A percentile compares a stretch with the other conserved stretches of the same genome.
Evolutionary conservation across 2,329 filamentous ascomycete genomes (phyloP).

Genomic region (Cladorrhinum sp.): DNA sequence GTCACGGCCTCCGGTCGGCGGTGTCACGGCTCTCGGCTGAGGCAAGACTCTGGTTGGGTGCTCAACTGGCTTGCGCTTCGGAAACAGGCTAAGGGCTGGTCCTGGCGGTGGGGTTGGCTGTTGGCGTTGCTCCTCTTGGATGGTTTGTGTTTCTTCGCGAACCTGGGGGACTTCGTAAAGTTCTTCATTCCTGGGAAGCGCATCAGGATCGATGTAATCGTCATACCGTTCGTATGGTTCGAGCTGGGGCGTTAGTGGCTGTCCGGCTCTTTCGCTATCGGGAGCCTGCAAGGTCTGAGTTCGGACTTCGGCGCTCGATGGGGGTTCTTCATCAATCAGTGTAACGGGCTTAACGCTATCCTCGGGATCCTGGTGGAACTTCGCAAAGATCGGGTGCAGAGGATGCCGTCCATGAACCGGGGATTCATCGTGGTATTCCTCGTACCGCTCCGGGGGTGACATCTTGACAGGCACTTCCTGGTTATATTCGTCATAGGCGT

Average conservation of each 20-base stretch:
- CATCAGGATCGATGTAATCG: not conserved
- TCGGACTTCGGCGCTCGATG: not conserved
- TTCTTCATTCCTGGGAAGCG: not conserved
- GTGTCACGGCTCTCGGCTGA: not conserved
- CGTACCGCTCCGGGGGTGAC: not conserved
- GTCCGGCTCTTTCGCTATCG: not conserved
- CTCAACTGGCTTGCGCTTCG: not conserved
- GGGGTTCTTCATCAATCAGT: not conserved
- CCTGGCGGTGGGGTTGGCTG: not conserved
- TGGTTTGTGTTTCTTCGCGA: not conserved
- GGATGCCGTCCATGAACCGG: not conserved
- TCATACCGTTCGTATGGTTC: not conserved
- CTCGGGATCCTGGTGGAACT: not conserved
- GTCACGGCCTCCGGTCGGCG: not conserved
- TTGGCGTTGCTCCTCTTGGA: not conserved
- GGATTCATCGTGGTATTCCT: not conserved
- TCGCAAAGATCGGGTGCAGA: not conserved
- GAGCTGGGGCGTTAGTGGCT: not conserved
- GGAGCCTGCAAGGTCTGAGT: not conserved
- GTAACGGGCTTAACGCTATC: not conserved
- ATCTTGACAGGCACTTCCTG: not conserved
- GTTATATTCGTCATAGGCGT: not conserved
- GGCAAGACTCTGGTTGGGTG: not conserved
- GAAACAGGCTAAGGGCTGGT: not conserved
- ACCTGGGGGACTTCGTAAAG: not conserved